These are phyloP conservation scores for Saccharomycopsis guyanensis DNA, from an alignment of 805 yeast genomes.

Conservation along the genomic window DNA sequence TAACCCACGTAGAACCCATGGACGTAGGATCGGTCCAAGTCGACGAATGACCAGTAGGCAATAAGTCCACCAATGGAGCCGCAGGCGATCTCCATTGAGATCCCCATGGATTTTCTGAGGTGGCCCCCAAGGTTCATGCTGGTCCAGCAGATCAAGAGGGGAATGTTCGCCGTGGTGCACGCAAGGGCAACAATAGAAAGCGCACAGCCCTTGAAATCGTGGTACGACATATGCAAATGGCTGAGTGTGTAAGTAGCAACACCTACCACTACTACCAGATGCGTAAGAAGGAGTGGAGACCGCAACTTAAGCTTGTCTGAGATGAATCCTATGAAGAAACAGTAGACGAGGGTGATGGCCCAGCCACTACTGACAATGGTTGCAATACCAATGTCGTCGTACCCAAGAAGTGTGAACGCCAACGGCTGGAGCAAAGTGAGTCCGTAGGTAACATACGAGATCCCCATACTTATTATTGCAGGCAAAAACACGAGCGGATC, in stretches of 20 bases:
- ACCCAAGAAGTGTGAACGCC: neutral
- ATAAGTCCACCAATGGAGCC: conserved; percentile 30
- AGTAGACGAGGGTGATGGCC: conserved; percentile 32
- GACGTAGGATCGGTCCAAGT: conserved; percentile 32
- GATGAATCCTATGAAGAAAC: neutral
- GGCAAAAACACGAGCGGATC: conserved; percentile 50
- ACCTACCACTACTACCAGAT: neutral
- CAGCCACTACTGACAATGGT: conserved; percentile 26
- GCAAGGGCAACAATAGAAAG: neutral
- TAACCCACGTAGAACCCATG: conserved; percentile 43
- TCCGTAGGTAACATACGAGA: conserved; percentile 21
- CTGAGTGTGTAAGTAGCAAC: conserved; percentile 22
- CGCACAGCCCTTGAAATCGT: conserved; percentile 36
- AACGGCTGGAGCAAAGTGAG: neutral
- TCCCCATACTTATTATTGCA: conserved; percentile 54
- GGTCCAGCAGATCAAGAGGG: conserved; percentile 58
- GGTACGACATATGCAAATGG: neutral
- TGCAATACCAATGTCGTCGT: neutral
- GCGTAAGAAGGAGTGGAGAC: conserved; percentile 29
- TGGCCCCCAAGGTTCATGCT: conserved; percentile 36
- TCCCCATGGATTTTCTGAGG: conserved; percentile 46
- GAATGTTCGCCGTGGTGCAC: conserved; percentile 45
- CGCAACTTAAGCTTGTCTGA: conserved; percentile 42
- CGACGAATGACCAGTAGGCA: conserved; percentile 11
- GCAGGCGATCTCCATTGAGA: conserved; percentile 58